Evolutionary conservation across 805 yeast genomes (phyloP).

Genomic region (Lachancea mirantina): DNA sequence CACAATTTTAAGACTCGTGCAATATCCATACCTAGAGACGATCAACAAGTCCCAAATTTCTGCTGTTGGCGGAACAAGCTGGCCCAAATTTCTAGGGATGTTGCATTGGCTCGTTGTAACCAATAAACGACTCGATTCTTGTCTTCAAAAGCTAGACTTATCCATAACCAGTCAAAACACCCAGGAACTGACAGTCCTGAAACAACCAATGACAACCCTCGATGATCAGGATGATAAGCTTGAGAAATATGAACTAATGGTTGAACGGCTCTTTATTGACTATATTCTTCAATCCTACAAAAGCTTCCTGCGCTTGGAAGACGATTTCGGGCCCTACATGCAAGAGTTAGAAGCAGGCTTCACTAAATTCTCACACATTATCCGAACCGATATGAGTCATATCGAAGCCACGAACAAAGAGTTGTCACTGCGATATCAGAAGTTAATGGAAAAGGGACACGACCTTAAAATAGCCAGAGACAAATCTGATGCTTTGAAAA

Average conservation of each 20-base stretch:
- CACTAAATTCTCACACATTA: conserved; percentile 41
- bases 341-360: conserved; percentile 52
- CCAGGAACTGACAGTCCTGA: conserved; percentile 25
- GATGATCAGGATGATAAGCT: conserved; percentile 29
- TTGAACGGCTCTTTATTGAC: conserved; percentile 43
- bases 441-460: conserved; percentile 39
- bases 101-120: conserved; percentile 72
- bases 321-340: conserved; percentile 50
- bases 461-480: conserved; percentile 45
- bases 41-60: conserved; percentile 79
- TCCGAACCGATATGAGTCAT: conserved; percentile 40
- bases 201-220: conserved; percentile 19
- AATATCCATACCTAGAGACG: conserved; percentile 74
- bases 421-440: conserved; percentile 36
- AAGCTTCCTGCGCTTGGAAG: conserved; percentile 56
- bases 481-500: conserved; percentile 56
- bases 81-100: conserved; percentile 81
- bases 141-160: conserved; percentile 18
- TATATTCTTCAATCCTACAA: conserved; percentile 63
- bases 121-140: conserved; percentile 37
- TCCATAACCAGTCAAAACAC: conserved; percentile 23
- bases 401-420: conserved; percentile 36
- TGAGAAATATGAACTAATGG: conserved; percentile 32
- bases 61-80: conserved; percentile 85
- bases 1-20: conserved; percentile 52